Evolutionary conservation across 345 rosid species (phyloP).

Genomic region (Citrus maxima): DNA sequence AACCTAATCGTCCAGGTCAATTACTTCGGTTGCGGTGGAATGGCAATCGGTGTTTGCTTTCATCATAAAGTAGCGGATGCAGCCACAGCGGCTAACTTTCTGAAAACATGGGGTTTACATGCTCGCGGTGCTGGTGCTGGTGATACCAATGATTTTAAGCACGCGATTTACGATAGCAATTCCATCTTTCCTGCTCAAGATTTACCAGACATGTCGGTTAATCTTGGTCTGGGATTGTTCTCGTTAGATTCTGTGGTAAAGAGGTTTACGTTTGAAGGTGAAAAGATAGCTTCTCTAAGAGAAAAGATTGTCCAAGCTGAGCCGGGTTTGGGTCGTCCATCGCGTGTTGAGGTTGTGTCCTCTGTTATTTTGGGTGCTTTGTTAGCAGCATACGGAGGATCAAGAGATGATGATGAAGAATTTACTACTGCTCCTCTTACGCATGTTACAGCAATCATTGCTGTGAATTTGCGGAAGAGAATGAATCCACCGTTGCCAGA

Average conservation of each 20-base stretch:
- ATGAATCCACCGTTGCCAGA: background rate
- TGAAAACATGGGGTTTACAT: conserved; percentile 17
- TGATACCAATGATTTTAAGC: too few species aligned
- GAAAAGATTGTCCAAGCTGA: background rate
- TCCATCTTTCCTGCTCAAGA: conserved; percentile 16
- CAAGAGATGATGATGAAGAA: too few species aligned
- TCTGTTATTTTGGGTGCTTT: conserved; percentile 19
- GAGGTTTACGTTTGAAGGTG: conserved; percentile 19
- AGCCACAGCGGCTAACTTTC: conserved; percentile 8
- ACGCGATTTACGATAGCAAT: conserved; percentile 16
- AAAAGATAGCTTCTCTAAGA: conserved; percentile 11
- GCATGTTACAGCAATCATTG: background rate
- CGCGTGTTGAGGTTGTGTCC: conserved; percentile 11
- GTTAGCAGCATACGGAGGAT: background rate
- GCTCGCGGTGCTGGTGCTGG: background rate
- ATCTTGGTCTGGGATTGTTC: background rate
- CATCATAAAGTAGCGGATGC: conserved; percentile 25
- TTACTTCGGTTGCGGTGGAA: conserved; percentile 29
- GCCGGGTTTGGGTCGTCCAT: background rate
- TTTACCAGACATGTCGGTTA: background rate
- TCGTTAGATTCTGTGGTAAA: background rate
- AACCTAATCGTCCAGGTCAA: conserved; percentile 21
- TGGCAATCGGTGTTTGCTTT: conserved; percentile 17
- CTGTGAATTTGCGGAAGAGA: background rate
- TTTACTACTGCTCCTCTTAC: background rate